These are phyloP conservation scores for Vicia villosa DNA, from an alignment of 306 rosid species.

Conservation along the genomic window DNA sequence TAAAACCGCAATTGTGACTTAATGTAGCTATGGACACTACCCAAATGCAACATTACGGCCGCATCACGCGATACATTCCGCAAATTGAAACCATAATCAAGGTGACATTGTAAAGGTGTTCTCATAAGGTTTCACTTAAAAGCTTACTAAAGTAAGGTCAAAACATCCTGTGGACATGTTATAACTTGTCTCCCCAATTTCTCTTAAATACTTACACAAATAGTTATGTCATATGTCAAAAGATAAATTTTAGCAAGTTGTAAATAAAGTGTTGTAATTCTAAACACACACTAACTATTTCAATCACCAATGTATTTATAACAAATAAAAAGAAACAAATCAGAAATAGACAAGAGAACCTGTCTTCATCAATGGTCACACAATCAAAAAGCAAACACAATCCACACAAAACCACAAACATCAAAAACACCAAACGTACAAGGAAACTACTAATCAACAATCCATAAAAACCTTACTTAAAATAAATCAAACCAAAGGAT, in stretches of 20 bases:
- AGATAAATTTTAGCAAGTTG: not conserved
- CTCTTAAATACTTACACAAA: not conserved
- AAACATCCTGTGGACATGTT: not conserved
- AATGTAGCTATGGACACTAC: too few relatives aligned
- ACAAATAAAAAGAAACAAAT: constrained; percentile 1
- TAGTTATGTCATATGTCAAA: not conserved
- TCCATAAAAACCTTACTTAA: not conserved
- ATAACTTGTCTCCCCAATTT: not conserved
- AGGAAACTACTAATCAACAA: constrained; percentile 19
- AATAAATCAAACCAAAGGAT: not conserved
- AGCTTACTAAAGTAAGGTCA: not conserved
- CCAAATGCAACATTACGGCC: too few relatives aligned
- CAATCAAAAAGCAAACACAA: constrained; percentile 27
- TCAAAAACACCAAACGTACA: not conserved
- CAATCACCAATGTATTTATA: constrained; percentile 21
- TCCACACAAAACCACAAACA: constrained; percentile 9
- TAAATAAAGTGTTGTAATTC: not conserved
- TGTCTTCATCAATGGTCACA: constrained; percentile 29
- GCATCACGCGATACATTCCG: too few relatives aligned
- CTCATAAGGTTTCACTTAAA: not conserved
- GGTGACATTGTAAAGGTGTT: not conserved
- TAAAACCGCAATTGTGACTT: too few relatives aligned
- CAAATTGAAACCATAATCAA: too few relatives aligned
- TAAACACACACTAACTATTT: not conserved
- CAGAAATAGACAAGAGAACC: constrained; percentile 28